A percentile compares a stretch with the other conserved stretches of the same genome.
Evolutionary conservation across 2,329 filamentous ascomycete species (phyloP).

Genomic region (Penicillium palitans): DNA sequence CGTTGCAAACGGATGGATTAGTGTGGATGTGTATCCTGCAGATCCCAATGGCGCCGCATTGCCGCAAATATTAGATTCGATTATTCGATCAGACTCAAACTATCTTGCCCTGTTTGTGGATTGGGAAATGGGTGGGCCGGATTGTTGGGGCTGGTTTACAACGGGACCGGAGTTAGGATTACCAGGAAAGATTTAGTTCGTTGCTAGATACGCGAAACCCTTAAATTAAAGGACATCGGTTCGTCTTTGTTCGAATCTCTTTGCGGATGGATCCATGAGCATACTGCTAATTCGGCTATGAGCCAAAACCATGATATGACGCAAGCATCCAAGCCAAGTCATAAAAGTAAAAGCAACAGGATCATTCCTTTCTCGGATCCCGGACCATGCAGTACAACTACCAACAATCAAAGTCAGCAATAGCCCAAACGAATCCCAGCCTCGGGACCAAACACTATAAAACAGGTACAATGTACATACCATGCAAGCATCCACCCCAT

Average conservation of each 20-base stretch:
- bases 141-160: conserved; percentile 1
- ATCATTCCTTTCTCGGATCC: conserved; percentile 20
- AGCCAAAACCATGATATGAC: background rate
- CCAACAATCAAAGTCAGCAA: conserved; percentile 1
- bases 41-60: too few species aligned
- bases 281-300: background rate
- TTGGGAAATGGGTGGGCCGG: background rate
- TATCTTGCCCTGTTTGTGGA: conserved; percentile 1
- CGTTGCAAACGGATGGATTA: background rate
- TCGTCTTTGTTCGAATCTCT: background rate
- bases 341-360: background rate
- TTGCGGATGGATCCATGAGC: background rate
- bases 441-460: background rate
- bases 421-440: background rate
- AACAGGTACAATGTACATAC: conserved; percentile 32
- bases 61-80: background rate
- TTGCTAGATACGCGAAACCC: background rate
- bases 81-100: background rate
- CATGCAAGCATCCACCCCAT: conserved; percentile 58
- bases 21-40: background rate
- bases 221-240: background rate
- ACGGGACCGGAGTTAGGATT: background rate
- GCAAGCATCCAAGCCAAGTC: background rate
- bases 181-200: background rate
- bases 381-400: conserved; percentile 34